Conservation (phyloP, 768 basidiomycete species). For the Naganishia vishniacii region DNA sequence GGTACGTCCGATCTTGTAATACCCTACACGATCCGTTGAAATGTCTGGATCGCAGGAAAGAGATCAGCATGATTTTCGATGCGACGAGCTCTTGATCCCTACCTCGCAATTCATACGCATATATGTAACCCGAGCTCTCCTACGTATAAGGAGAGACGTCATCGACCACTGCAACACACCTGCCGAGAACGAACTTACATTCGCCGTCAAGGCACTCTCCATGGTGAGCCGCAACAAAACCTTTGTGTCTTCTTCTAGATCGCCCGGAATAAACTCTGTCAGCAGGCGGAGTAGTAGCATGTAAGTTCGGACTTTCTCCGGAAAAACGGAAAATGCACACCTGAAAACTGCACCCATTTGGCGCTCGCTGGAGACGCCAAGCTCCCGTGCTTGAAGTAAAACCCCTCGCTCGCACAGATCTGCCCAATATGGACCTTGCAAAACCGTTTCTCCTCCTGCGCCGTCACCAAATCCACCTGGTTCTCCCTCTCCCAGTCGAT, state of each 20-base stretch:
- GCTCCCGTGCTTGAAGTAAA: conserved; percentile 35
- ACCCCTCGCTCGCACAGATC: conserved; percentile 43
- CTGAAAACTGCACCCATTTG: conserved; percentile 40
- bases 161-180: neutral
- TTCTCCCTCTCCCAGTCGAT: conserved; percentile 6
- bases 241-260: conserved; percentile 45
- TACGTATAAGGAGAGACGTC: conserved; percentile 3
- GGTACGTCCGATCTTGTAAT: conserved; percentile 46
- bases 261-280: conserved; percentile 40
- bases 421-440: conserved; percentile 46
- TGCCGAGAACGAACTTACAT: conserved; percentile 31
- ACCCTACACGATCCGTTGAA: conserved; percentile 34
- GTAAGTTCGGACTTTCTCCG: neutral
- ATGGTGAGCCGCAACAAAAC: conserved; percentile 42
- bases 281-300: neutral
- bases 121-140: conserved; percentile 44
- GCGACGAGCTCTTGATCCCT: conserved; percentile 6
- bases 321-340: conserved; percentile 31
- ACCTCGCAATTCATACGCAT: conserved; percentile 46
- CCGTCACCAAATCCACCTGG: neutral
- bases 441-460: conserved; percentile 33
- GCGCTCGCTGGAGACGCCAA: conserved; percentile 12
- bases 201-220: conserved; percentile 42
- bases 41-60: conserved; percentile 32
- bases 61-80: neutral